Evolutionary conservation across 805 yeast genomes (phyloP).

Genomic region (Zygosaccharomyces rouxii): DNA sequence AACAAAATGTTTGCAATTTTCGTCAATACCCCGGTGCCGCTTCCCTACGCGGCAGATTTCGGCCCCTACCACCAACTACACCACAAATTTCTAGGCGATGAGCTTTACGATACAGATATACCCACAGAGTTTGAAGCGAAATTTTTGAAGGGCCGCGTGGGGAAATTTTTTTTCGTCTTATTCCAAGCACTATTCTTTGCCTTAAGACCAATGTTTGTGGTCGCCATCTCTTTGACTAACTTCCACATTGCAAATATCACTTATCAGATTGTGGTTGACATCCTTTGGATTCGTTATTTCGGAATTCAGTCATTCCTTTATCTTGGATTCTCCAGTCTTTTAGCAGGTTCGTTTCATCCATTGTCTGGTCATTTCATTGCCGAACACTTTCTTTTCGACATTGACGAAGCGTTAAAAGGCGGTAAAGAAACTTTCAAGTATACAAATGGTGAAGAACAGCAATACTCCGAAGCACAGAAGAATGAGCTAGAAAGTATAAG

Average conservation of each 20-base stretch:
- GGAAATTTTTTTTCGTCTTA: slow-evolving; percentile 86
- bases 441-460: slow-evolving; percentile 11
- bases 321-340: slow-evolving; percentile 68
- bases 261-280: slow-evolving; percentile 57
- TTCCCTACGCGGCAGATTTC: slow-evolving; percentile 84
- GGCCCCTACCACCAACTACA: slow-evolving; percentile 87
- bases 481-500: slow-evolving; percentile 9
- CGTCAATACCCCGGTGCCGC: slow-evolving; percentile 80
- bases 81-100: slow-evolving; percentile 87
- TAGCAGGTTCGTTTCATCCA: slow-evolving; percentile 91
- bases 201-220: slow-evolving; percentile 80
- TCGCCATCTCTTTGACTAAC: slow-evolving; percentile 67
- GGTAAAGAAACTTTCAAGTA: slow-evolving; percentile 26
- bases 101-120: slow-evolving; percentile 75
- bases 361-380: slow-evolving; percentile 94
- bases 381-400: slow-evolving; percentile 80
- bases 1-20: slow-evolving; percentile 74
- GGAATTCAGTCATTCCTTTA: slow-evolving; percentile 63
- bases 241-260: slow-evolving; percentile 64
- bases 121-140: slow-evolving; percentile 79
- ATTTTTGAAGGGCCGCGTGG: slow-evolving; percentile 68
- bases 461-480: slow-evolving; percentile 3
- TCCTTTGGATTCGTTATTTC: slow-evolving; percentile 52
- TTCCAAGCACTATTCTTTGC: slow-evolving; percentile 89
- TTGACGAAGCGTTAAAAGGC: slow-evolving; percentile 37